These are phyloP conservation scores for Pneumocystis wakefieldiae DNA, from an alignment of 1,139 yeast genomes.

Conservation along the genomic window DNA sequence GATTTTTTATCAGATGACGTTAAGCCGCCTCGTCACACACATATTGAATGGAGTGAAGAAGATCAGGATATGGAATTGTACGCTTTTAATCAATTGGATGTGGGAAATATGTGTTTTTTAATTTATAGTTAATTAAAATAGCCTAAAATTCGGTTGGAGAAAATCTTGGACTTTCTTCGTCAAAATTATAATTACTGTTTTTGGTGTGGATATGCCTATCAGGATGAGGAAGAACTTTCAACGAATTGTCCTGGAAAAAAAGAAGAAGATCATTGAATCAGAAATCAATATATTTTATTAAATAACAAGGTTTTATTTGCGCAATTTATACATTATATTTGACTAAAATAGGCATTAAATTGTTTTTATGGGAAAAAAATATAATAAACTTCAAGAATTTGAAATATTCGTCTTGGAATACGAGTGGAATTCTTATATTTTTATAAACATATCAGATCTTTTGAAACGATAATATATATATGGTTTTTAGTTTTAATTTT, in stretches of 20 bases:
- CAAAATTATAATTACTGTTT: slow-evolving; percentile 31
- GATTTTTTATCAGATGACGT: neutral
- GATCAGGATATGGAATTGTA: slow-evolving; percentile 21
- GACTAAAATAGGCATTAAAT: neutral
- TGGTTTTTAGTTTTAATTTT: no score
- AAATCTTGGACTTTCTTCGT: slow-evolving; percentile 27
- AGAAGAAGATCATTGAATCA: slow-evolving; percentile 28
- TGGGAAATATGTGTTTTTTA: slow-evolving; percentile 9
- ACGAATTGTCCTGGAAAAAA: slow-evolving; percentile 33
- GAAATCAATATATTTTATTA: neutral
- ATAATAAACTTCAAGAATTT: neutral
- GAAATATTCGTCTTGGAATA: neutral
- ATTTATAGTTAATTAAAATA: slow-evolving; percentile 1
- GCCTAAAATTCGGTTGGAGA: slow-evolving; percentile 19
- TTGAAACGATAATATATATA: no score
- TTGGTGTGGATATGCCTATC: slow-evolving; percentile 34
- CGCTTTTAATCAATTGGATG: slow-evolving; percentile 20
- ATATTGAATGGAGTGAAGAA: slow-evolving; percentile 16
- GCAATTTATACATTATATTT: neutral
- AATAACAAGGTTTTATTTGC: neutral
- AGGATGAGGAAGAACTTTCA: slow-evolving; percentile 27
- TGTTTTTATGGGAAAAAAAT: neutral
- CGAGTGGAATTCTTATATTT: neutral
- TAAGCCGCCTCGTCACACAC: neutral
- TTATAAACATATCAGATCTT: neutral